Base-by-base conservation (phyloP, 169 alveolate species). In the Babesia ovis region DNA sequence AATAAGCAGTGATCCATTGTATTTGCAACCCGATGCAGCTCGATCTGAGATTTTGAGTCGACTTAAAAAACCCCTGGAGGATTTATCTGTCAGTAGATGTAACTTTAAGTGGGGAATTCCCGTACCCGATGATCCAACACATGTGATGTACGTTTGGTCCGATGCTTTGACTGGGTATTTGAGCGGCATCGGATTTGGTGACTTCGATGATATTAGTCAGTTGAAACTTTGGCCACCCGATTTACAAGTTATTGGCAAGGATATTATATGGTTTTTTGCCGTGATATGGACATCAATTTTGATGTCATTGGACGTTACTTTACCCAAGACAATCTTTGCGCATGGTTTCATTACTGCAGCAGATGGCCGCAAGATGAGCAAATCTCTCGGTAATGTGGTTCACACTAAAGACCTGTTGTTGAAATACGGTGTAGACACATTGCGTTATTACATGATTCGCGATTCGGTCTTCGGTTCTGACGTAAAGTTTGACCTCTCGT, bases 101-200 rank as follows among this genome's bases (percentile, higher is more conserved):
- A 90, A 89, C 68, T 94, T 95, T 75, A 74, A 83, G 31, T 95
- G 98, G 98, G 98, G 98, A 12, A 91, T 93, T n/a, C 92, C 93
- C 6, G 97, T 91, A 23, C 95, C 95, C 27, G 77, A 74, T 43
- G 89, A 85, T 58, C 56, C 77, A 2, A 23, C 67, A 23, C 98
- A 95, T 75, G 97, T 95, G 31, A 95, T 95, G 98, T 95, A 95
- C 85, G 98, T 95, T 20, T 95, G 98, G 98, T 94, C 93, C 83
- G 98, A 95, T 68, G 98, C 98, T 11, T 68, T 95, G 67, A 79
- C 93, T 43, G 93, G 93, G 85, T 95, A 95, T 71, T 41, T 90
- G 71, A 72, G 93, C 43, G 95, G 91, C 32, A 45, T 55, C 85
- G 92, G 93, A 25, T 89, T 94, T 34, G 73, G 75, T 66, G 71